Base-by-base conservation (phyloP, 352 stramenopile genomes). In the Phytopythium vexans region DNA sequence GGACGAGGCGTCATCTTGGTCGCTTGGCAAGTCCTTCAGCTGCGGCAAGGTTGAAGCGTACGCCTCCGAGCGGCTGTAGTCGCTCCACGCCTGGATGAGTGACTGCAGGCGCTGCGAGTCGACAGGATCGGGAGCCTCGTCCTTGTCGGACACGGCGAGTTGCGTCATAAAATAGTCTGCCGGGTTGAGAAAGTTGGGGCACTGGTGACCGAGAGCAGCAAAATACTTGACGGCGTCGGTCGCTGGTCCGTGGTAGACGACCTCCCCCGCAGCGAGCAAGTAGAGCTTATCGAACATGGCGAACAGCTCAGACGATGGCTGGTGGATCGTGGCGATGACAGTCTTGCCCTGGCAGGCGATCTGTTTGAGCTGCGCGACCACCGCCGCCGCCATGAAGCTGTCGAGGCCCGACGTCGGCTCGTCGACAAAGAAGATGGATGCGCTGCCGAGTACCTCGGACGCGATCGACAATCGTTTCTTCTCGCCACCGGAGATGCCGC, bases 281-380 rank as follows among this genome's bases (percentile, higher is more conserved):
- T 77, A 78, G 3, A 85, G 60, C 43, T 69, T 49, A 51, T 85
- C 74, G 34, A 82, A 78, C 5, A 73, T 47, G 37, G 46, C 46
- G 45, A 74, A 80, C 1, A 77, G 34, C 47, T 79, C 62, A 0
- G 68, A 86, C 44, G 76, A 88, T 11, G 86, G 86, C 60, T 85
- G 70, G 45, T 95, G 86, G 68, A 96, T 95, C 1, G 90, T 89
- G 12, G 83, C 74, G 32, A 97, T 66, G n/a, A 96, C 71, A 3
- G 82, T 96, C 15, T 83, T 82, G 1, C 87, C 86, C n/a, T 75
- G 42, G 44, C 77, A 71, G 10, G 84, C 83, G 27, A 96, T 69
- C 16, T 77, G 67, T 44, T 72, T 66, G 7, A 84, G 58, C 40
- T 79, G 67, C 2, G 41, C 15, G 27, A 84, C 57, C 3, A 82